phyloP scores from a whole-genome alignment of 495 filamentous ascomycete species.

The Talaromyces nanjingensis region DNA sequence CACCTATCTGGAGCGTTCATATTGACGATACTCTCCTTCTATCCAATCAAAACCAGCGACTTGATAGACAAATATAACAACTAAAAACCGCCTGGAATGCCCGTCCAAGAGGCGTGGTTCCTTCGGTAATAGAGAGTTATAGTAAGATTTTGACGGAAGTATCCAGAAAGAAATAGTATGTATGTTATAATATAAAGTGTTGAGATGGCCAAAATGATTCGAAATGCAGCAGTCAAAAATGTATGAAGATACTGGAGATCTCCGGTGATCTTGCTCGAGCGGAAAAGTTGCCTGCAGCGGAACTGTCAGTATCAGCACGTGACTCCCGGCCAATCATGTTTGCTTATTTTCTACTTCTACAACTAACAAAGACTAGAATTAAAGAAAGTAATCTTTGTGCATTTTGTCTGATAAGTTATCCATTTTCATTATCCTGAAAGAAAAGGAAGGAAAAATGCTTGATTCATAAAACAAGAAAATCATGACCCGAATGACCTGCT shows the following conservation, averaged over 20 bases:
- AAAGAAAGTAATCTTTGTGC: neutral
- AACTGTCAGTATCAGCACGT: neutral
- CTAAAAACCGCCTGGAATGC: neutral
- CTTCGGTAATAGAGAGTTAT: neutral
- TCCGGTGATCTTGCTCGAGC: neutral
- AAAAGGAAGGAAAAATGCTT: neutral
- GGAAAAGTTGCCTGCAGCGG: neutral
- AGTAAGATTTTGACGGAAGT: neutral
- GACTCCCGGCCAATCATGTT: neutral
- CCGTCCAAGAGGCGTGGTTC: neutral
- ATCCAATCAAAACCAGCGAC: neutral
- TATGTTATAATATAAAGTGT: neutral
- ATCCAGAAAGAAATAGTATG: neutral
- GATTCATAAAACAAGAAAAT: slow-evolving; percentile 2
- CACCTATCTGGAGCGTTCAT: slow-evolving; percentile 73
- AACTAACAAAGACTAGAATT: neutral
- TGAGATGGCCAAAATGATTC: neutral
- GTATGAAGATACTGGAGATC: neutral
- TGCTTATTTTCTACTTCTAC: neutral
- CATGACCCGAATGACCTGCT: neutral
- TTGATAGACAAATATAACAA: neutral
- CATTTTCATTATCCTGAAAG: neutral
- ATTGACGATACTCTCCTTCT: neutral
- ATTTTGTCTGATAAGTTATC: neutral
- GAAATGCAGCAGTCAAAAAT: neutral